Evolutionary conservation across 2,329 filamentous ascomycete genomes (phyloP).

Genomic region (Colletotrichum theobromicola): DNA sequence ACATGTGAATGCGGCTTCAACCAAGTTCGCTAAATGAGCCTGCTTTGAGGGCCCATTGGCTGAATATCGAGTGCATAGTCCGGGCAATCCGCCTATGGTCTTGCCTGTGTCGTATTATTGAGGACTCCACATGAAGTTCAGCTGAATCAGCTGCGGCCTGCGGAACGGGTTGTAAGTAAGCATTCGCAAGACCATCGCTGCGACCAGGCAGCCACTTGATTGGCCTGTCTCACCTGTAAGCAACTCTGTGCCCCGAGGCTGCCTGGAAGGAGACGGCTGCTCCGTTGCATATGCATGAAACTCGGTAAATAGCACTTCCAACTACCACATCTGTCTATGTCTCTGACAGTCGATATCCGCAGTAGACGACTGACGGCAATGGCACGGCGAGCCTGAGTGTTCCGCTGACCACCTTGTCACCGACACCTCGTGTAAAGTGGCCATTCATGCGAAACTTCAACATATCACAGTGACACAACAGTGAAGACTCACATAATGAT

Average conservation of each 20-base stretch:
- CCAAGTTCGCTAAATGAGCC: not conserved
- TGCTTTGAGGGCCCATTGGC: not conserved
- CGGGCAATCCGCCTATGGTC: not conserved
- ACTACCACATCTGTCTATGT: not conserved
- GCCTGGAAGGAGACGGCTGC: not conserved
- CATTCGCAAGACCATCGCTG: not conserved
- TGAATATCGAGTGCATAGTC: not conserved
- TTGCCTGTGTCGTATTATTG: not conserved
- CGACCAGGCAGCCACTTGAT: not conserved
- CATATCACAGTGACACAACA: not conserved
- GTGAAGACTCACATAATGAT: not conserved
- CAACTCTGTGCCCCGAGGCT: not conserved
- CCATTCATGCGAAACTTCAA: not conserved
- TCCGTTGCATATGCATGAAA: too few relatives aligned
- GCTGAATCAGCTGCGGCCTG: not conserved
- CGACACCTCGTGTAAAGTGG: not conserved
- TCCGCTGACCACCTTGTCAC: not conserved
- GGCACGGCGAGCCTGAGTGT: not conserved
- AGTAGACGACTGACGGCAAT: not conserved
- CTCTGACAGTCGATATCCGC: not conserved
- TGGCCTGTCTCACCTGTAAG: not conserved
- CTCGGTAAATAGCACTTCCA: not conserved
- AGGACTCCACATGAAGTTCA: not conserved
- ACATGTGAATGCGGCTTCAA: not conserved
- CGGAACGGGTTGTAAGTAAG: not conserved